These are phyloP conservation scores for Alternaria atra DNA, from an alignment of 2,329 filamentous ascomycete species.

Conservation along the genomic window DNA sequence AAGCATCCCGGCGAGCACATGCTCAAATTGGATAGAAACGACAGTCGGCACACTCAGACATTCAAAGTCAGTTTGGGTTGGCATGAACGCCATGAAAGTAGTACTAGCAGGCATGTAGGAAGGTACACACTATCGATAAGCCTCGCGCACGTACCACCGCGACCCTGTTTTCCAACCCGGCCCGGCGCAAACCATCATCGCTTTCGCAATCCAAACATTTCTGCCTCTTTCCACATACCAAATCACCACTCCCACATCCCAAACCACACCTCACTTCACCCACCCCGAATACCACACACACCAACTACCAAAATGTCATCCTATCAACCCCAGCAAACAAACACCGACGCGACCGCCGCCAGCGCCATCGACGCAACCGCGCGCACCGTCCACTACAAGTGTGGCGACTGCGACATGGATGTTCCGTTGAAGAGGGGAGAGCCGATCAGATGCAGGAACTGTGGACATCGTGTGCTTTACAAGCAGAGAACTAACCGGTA, in stretches of 20 bases:
- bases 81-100: too few relatives aligned
- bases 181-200: constrained; percentile 3
- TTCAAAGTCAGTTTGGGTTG: too few relatives aligned
- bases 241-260: background rate
- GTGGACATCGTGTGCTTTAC: constrained; percentile 93
- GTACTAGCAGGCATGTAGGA: too few relatives aligned
- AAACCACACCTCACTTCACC: background rate
- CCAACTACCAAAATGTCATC: background rate
- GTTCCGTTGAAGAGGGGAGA: constrained; percentile 80
- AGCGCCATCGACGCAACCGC: constrained; percentile 50
- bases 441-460: constrained; percentile 87
- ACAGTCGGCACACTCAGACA: too few relatives aligned
- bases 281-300: background rate
- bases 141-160: constrained; percentile 3
- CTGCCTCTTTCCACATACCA: background rate
- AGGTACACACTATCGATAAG: constrained; percentile 9
- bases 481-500: constrained; percentile 98
- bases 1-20: too few relatives aligned
- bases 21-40: too few relatives aligned
- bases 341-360: background rate
- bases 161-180: constrained; percentile 5
- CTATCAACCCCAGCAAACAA: constrained; percentile 6
- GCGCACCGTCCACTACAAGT: constrained; percentile 63
- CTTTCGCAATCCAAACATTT: background rate
- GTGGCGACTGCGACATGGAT: constrained; percentile 84